Evolutionary conservation across 148 eudicot species (phyloP).

Genomic region (Rhododendron ovatum): DNA sequence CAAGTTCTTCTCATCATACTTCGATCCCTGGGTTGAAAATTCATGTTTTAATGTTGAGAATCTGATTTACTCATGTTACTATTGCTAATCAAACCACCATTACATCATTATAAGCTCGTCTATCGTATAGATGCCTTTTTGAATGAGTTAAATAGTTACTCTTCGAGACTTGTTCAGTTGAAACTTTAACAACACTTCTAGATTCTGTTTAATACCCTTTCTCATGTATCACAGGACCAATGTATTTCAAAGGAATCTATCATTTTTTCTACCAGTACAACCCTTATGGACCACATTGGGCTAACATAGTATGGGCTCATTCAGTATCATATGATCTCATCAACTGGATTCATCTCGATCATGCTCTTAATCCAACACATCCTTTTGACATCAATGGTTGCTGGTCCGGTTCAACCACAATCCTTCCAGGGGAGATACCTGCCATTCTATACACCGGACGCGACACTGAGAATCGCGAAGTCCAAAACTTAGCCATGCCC

Average conservation of each 20-base stretch:
- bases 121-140: too few relatives aligned
- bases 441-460: constrained; percentile 42
- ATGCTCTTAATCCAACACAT: constrained; percentile 29
- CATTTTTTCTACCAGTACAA: constrained; percentile 34
- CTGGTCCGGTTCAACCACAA: constrained; percentile 55
- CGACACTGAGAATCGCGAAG: constrained; percentile 8
- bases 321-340: constrained; percentile 46
- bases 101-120: too few relatives aligned
- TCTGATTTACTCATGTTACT: background rate
- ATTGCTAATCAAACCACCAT: background rate
- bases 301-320: constrained; percentile 28
- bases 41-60: background rate
- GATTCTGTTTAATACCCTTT: background rate
- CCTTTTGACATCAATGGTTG: constrained; percentile 43
- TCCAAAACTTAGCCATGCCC: constrained; percentile 49
- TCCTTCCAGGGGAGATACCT: constrained; percentile 26
- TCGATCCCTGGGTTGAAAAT: background rate
- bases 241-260: constrained; percentile 28
- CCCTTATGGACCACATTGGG: constrained; percentile 19
- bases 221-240: constrained; percentile 19
- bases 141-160: too few relatives aligned
- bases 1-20: background rate
- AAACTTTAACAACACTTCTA: background rate
- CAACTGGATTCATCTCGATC: constrained; percentile 44
- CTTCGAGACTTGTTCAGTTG: background rate